These are phyloP conservation scores for Cladosporium austrohemisphaericum DNA, from an alignment of 2,329 filamentous ascomycete genomes.

Conservation along the genomic window DNA sequence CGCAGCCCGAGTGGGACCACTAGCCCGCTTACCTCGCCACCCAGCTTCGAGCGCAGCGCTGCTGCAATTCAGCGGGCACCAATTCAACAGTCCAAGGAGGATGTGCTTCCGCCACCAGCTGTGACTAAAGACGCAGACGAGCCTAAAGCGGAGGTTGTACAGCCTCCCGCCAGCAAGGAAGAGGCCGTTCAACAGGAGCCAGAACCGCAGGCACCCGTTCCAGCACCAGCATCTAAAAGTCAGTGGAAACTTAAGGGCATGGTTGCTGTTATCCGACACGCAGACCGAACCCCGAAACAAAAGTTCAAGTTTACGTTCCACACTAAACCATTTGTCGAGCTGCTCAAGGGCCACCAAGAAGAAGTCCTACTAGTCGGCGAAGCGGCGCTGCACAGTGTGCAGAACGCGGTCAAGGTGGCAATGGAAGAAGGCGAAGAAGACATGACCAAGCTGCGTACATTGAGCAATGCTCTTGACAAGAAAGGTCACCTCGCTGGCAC, in stretches of 20 bases:
- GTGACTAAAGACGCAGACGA: constrained; percentile 16
- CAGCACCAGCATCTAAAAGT: constrained; percentile 66
- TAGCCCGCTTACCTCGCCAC: constrained; percentile 43
- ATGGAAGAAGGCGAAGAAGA: constrained; percentile 79
- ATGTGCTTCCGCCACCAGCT: constrained; percentile 31
- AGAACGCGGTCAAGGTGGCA: constrained; percentile 80
- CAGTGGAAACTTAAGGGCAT: constrained; percentile 98
- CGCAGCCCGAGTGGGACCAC: constrained; percentile 28
- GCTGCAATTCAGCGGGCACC: constrained; percentile 17
- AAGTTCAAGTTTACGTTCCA: constrained; percentile 99
- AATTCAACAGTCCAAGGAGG: constrained; percentile 24
- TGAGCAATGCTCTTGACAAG: constrained; percentile 83
- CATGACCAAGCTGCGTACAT: constrained; percentile 73
- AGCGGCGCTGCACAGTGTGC: constrained; percentile 80
- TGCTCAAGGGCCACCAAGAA: constrained; percentile 92
- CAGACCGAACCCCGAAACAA: constrained; percentile 95
- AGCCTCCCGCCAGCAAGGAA: constrained; percentile 13
- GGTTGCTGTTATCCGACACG: constrained; percentile 92
- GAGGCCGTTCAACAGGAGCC: constrained; percentile 3
- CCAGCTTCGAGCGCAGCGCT: constrained; percentile 36
- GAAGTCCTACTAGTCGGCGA: constrained; percentile 93
- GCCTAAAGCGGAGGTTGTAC: constrained; percentile 18
- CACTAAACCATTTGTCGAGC: constrained; percentile 88
- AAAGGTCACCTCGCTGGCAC: constrained; percentile 94
- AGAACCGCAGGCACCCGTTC: constrained; percentile 33